These are phyloP conservation scores for Phytophthora quininea DNA, from an alignment of 352 stramenopile species.

Conservation along the genomic window DNA sequence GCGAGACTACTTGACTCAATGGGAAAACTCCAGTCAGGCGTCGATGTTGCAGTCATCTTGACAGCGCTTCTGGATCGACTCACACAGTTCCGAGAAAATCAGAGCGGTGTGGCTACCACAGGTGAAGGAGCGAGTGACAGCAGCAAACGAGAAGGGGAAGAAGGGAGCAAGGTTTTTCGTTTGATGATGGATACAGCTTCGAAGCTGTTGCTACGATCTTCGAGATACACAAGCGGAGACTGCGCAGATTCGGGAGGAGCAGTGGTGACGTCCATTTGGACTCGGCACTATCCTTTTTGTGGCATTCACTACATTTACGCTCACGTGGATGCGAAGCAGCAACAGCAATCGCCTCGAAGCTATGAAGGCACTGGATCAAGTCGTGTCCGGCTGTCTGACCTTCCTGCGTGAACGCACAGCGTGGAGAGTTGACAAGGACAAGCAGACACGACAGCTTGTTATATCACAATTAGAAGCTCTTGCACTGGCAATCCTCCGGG, in stretches of 20 bases:
- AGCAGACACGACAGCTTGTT: slow-evolving; percentile 28
- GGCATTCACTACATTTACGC: slow-evolving; percentile 58
- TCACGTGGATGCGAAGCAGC: slow-evolving; percentile 36
- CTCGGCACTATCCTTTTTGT: slow-evolving; percentile 54
- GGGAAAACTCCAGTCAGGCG: slow-evolving; percentile 87
- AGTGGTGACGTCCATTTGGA: slow-evolving; percentile 14
- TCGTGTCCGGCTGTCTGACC: slow-evolving; percentile 36
- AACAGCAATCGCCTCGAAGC: slow-evolving; percentile 11
- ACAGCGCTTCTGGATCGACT: slow-evolving; percentile 95
- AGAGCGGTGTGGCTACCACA: slow-evolving; percentile 15
- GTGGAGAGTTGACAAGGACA: slow-evolving; percentile 37
- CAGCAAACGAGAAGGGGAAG: slow-evolving; percentile 19
- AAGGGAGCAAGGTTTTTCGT: slow-evolving; percentile 24
- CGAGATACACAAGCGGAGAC: slow-evolving; percentile 17
- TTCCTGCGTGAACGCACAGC: slow-evolving; percentile 33
- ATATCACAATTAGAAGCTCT: slow-evolving; percentile 33
- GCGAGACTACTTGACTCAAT: slow-evolving; percentile 88
- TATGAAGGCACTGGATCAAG: slow-evolving; percentile 32
- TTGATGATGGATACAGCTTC: slow-evolving; percentile 27
- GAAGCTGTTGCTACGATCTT: slow-evolving; percentile 31
- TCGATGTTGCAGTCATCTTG: slow-evolving; percentile 93
- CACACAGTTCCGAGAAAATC: slow-evolving; percentile 83
- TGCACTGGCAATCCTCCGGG: slow-evolving; percentile 38
- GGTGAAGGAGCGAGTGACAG: slow-evolving; percentile 15
- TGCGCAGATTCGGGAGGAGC: not conserved